Evolutionary conservation across 768 basidiomycete species (phyloP), one percentile per base, ranked within the genome.

Genomic region (Kwoniella newhampshirensis): DNA sequence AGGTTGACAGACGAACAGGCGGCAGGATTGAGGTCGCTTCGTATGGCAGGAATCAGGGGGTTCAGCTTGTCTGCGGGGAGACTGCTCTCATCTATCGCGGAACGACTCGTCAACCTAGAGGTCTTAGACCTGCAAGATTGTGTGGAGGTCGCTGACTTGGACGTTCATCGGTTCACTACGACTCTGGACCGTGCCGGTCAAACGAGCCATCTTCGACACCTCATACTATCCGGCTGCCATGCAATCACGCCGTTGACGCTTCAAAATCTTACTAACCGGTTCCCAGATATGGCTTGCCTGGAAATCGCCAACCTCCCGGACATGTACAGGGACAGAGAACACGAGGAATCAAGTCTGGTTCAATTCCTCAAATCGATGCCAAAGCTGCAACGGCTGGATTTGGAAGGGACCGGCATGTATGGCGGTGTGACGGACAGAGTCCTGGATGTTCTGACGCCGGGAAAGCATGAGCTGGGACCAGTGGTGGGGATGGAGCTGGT

Each of bases 61-160:
- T 55, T 49, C 36, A 64, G 64, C 15, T 46, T 35, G 51, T 75
- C 85, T 48, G 78, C 81, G 15, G 86, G 87, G 66, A 77, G 79
- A 11, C 81, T 82, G 65, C 82, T 93, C 82, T 73, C 79, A n/a
- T 76, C 78, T 9, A 78, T 92, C 32, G 90, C 87, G 5, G 82
- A 78, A 62, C 85, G 83, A 2, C 82, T 87, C 0, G 87, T 88
- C 18, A 78, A 80, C 65, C 81, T 93, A 20, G 87, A 90, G 73
- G 82, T 89, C 17, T 79, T 93, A 20, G 91, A 93, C 74, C 77
- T 91, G 59, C 88, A 87, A 76, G 87, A 88, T 67, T 80, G 82
- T 54, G 81, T 81, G 27, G 81, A 84, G 54, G 74, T 91, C 56
- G 86, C 86, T 70, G 89, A 91, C 71, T 30, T 12, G 12, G 60